phyloP scores from a whole-genome alignment of 83 land plant genomes.

The Diphasiastrum complanatum region DNA sequence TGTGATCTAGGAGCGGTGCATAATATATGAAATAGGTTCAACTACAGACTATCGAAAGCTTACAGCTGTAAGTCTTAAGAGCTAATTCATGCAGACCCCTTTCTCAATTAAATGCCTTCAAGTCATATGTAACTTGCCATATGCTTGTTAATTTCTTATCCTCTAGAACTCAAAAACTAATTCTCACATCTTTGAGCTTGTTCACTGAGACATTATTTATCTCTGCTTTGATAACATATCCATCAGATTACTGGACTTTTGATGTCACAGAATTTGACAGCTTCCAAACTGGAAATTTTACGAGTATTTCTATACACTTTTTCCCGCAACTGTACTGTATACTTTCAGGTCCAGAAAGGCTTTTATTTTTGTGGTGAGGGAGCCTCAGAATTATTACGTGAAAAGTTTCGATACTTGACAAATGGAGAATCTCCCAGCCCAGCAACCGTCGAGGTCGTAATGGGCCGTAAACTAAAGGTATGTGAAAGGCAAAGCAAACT shows the following conservation, averaged over 20 bases:
- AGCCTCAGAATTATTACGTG: constrained; percentile 36
- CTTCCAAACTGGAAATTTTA: not conserved
- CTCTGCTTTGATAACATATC: too few species aligned
- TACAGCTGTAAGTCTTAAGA: constrained; percentile 55
- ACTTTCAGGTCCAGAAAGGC: constrained; percentile 65
- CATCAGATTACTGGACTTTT: not conserved
- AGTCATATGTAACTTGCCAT: too few species aligned
- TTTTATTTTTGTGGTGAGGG: constrained; percentile 64
- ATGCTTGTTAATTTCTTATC: not conserved
- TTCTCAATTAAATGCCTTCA: too few species aligned
- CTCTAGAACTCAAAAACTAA: too few species aligned
- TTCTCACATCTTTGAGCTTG: too few species aligned
- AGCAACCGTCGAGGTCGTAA: constrained; percentile 74
- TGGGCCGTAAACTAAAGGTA: constrained; percentile 84
- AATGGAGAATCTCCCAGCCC: constrained; percentile 42
- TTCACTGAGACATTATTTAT: too few species aligned
- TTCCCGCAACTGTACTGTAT: not conserved
- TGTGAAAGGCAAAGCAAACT: not conserved
- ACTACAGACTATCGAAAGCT: constrained; percentile 73
- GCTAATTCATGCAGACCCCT: too few species aligned
- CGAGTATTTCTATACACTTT: not conserved
- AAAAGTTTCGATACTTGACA: constrained; percentile 54
- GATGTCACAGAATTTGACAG: not conserved
- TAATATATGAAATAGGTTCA: constrained; percentile 79
- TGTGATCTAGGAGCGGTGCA: constrained; percentile 66